Conservation (phyloP, 768 basidiomycete genomes). For the Lentinula detonsa region DNA sequence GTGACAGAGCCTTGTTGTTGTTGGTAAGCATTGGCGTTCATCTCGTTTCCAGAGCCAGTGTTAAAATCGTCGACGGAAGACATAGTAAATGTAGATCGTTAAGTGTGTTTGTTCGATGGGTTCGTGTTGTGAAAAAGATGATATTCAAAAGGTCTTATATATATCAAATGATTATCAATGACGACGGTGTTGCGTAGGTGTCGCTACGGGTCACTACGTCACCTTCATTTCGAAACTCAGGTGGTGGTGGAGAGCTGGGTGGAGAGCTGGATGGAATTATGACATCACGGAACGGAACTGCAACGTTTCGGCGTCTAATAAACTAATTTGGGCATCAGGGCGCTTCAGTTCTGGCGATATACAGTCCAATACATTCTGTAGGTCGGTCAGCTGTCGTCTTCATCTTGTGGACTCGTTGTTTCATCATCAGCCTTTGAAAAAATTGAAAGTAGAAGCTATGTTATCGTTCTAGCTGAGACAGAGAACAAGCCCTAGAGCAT, state of each 20-base stretch:
- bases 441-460: too few relatives aligned
- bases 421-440: too few relatives aligned
- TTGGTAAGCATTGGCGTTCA: not conserved
- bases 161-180: not conserved
- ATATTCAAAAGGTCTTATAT: not conserved
- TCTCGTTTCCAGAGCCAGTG: not conserved
- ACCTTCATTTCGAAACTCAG: not conserved
- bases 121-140: not conserved
- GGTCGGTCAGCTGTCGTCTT: too few relatives aligned
- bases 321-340: not conserved
- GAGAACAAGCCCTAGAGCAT: too few relatives aligned
- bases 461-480: too few relatives aligned
- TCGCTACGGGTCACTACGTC: not conserved
- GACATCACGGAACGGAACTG: not conserved
- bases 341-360: too few relatives aligned
- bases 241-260: not conserved
- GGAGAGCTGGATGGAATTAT: not conserved
- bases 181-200: not conserved
- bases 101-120: not conserved
- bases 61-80: conserved; percentile 2
- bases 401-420: too few relatives aligned
- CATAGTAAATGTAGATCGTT: not conserved
- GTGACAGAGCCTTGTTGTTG: not conserved
- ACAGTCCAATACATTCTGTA: too few relatives aligned
- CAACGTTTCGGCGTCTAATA: not conserved